These are phyloP conservation scores for Claviceps cyperi DNA, from an alignment of 2,329 filamentous ascomycete genomes.

Conservation along the genomic window DNA sequence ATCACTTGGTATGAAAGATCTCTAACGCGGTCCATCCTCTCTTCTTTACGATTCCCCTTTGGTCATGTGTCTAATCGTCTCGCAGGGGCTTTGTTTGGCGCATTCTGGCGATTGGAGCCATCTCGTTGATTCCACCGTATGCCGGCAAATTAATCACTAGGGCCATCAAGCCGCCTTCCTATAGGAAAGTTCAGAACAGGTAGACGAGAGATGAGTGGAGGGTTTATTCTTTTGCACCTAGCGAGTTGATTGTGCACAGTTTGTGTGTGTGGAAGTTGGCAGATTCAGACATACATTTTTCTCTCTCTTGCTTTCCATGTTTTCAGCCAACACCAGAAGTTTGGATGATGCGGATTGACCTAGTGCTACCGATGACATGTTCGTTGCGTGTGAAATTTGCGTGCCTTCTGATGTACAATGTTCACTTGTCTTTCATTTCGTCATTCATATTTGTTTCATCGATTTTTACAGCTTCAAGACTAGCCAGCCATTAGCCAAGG, in stretches of 20 bases:
- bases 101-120: constrained; percentile 61
- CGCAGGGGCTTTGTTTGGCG: constrained; percentile 75
- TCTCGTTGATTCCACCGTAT: constrained; percentile 77
- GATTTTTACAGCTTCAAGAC: constrained; percentile 34
- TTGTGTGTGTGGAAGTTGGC: neutral
- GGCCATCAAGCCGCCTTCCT: constrained; percentile 81
- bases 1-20: constrained; percentile 43
- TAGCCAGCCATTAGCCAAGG: constrained; percentile 29
- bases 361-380: neutral
- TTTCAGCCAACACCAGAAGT: neutral
- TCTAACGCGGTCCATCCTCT: neutral
- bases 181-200: constrained; percentile 75
- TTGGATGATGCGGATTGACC: neutral
- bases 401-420: neutral
- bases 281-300: neutral
- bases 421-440: neutral
- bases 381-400: too few relatives aligned
- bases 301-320: neutral
- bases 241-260: neutral
- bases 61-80: constrained; percentile 8
- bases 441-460: neutral
- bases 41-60: too few relatives aligned
- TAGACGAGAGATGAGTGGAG: constrained; percentile 19
- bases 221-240: neutral
- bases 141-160: constrained; percentile 71